These are phyloP conservation scores for Mycena rosella DNA, from an alignment of 768 basidiomycete genomes.

Conservation along the genomic window DNA sequence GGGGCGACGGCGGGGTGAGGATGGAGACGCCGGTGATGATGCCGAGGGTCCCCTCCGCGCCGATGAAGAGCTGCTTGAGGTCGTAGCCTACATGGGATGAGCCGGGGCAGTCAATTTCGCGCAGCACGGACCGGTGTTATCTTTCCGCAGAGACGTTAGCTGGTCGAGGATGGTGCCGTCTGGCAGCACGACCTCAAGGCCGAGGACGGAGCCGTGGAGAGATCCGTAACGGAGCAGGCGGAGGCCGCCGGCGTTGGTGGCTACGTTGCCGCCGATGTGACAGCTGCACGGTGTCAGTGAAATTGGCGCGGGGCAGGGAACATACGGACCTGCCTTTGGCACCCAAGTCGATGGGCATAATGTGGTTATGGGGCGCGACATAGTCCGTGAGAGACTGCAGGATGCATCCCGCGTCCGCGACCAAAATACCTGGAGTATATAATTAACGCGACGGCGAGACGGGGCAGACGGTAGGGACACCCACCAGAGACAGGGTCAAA, in stretches of 20 bases:
- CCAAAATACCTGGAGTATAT: slow-evolving; percentile 76
- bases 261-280: slow-evolving; percentile 97
- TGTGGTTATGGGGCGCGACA: slow-evolving; percentile 88
- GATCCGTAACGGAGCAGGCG: slow-evolving; percentile 95
- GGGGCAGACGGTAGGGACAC: slow-evolving; percentile 37
- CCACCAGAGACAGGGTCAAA: slow-evolving; percentile 89
- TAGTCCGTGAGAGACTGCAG: slow-evolving; percentile 90
- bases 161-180: slow-evolving; percentile 94
- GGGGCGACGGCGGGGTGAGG: slow-evolving; percentile 85
- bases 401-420: slow-evolving; percentile 95
- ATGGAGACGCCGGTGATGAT: slow-evolving; percentile 96
- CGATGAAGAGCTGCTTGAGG: slow-evolving; percentile 98
- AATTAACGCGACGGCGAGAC: slow-evolving; percentile 4
- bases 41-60: slow-evolving; percentile 96
- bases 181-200: slow-evolving; percentile 94
- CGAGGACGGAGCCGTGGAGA: slow-evolving; percentile 93
- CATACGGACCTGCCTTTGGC: slow-evolving; percentile 89
- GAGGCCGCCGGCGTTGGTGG: slow-evolving; percentile 98
- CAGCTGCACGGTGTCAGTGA: slow-evolving; percentile 64
- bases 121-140: slow-evolving; percentile 85
- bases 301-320: slow-evolving; percentile 9
- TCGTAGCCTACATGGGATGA: slow-evolving; percentile 81
- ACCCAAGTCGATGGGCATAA: slow-evolving; percentile 96
- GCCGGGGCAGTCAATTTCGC: background rate
- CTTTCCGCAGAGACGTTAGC: slow-evolving; percentile 92